Conservation (phyloP, 2,329 filamentous ascomycete species). For the Onygenales sp. region DNA sequence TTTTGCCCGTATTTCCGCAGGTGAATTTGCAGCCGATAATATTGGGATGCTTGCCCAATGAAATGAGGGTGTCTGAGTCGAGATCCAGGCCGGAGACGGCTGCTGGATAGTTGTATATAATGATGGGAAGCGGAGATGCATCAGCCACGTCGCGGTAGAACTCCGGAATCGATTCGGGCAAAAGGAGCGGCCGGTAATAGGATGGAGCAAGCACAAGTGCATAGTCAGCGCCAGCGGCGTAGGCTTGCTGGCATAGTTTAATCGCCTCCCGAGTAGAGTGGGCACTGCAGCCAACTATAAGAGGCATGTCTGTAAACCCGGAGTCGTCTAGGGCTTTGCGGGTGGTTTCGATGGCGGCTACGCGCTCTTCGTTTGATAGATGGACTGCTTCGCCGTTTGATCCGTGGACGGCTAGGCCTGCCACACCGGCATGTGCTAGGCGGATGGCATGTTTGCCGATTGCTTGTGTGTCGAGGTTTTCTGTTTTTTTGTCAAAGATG, state of each 20-base stretch:
- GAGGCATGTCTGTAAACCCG: conserved; percentile 64
- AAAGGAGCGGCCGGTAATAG: conserved; percentile 71
- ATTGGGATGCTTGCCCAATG: conserved; percentile 69
- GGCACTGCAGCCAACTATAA: conserved; percentile 74
- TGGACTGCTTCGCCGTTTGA: conserved; percentile 87
- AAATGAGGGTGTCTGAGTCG: conserved; percentile 78
- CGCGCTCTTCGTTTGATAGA: conserved; percentile 68
- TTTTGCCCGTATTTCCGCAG: conserved; percentile 80
- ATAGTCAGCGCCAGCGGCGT: conserved; percentile 66
- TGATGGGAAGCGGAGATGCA: conserved; percentile 61
- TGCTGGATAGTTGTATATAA: conserved; percentile 86
- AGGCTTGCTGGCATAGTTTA: conserved; percentile 58
- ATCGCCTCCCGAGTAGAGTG: conserved; percentile 72
- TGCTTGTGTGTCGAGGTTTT: conserved; percentile 70
- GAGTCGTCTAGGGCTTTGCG: conserved; percentile 76
- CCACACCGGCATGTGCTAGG: conserved; percentile 66
- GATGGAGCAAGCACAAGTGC: conserved; percentile 69
- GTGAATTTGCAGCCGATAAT: conserved; percentile 88
- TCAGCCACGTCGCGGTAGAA: conserved; percentile 71
- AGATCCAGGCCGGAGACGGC: conserved; percentile 81
- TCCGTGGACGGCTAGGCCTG: conserved; percentile 75
- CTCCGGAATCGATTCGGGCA: conserved; percentile 61
- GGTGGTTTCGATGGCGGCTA: conserved; percentile 64
- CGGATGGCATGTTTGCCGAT: conserved; percentile 75
- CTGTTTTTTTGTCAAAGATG: conserved; percentile 74